These are phyloP conservation scores for Pholiota molesta DNA, from an alignment of 768 basidiomycete genomes.

Conservation along the genomic window DNA sequence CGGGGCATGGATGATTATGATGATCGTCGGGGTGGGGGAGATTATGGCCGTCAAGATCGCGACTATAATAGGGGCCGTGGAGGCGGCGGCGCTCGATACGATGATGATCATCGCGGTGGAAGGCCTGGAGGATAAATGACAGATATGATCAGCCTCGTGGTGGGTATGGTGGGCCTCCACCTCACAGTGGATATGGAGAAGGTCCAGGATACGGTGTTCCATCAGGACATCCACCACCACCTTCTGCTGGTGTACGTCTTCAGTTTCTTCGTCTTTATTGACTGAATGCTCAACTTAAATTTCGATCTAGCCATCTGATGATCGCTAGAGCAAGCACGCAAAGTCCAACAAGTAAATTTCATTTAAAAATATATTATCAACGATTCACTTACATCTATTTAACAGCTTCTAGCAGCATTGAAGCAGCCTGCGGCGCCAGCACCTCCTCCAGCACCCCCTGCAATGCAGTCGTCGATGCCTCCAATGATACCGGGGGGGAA, in stretches of 20 bases:
- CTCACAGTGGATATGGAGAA: constrained; percentile 25
- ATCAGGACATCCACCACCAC: constrained; percentile 28
- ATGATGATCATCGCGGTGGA: constrained; percentile 43
- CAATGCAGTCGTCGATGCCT: constrained; percentile 42
- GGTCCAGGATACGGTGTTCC: constrained; percentile 33
- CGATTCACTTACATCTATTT: neutral
- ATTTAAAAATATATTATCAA: neutral
- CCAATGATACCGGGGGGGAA: constrained; percentile 24
- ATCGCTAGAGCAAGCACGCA: constrained; percentile 87
- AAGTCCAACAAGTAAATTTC: constrained; percentile 69
- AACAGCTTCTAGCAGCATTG: constrained; percentile 70
- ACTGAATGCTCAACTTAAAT: neutral
- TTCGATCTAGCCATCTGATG: constrained; percentile 54
- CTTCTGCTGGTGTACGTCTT: constrained; percentile 25
- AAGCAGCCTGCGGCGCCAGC: constrained; percentile 62
- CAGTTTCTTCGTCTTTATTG: neutral
- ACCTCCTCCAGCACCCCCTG: constrained; percentile 33
- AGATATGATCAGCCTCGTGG: constrained; percentile 47
- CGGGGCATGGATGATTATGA: constrained; percentile 42
- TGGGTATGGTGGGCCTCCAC: constrained; percentile 33
- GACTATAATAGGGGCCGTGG: constrained; percentile 40
- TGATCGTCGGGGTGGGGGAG: constrained; percentile 44
- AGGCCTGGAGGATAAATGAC: constrained; percentile 45
- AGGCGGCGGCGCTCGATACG: constrained; percentile 42
- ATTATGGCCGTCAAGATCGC: constrained; percentile 44